phyloP scores from a whole-genome alignment of 345 rosid genomes.

The Ceriops zippeliana region DNA sequence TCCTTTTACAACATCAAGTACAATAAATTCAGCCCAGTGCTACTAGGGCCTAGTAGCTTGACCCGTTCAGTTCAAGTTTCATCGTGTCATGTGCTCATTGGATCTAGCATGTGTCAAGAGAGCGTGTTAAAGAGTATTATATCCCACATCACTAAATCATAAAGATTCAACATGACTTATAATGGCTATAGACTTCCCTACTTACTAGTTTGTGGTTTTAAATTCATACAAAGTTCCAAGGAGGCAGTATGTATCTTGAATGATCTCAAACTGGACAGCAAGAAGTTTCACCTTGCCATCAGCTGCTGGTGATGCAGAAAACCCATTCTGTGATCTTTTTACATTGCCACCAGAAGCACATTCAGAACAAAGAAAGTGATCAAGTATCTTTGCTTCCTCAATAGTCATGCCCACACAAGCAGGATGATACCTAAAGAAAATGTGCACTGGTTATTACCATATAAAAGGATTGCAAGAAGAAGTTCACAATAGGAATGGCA shows the following conservation, averaged over 20 bases:
- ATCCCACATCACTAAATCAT: no score
- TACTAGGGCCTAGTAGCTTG: no score
- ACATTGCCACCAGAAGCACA: constrained; percentile 56
- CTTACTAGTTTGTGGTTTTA: no score
- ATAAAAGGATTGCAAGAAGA: neutral
- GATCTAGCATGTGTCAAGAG: no score
- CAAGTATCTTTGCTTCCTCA: constrained; percentile 74
- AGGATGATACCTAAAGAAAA: constrained; percentile 74
- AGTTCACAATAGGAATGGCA: neutral
- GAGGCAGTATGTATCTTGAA: neutral
- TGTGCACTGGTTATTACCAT: neutral
- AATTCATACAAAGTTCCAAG: no score
- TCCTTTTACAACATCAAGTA: no score
- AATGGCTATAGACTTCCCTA: no score
- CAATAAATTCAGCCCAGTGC: no score
- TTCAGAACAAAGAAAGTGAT: constrained; percentile 68
- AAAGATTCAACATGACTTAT: no score
- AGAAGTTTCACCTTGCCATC: constrained; percentile 46
- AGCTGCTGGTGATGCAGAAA: constrained; percentile 42
- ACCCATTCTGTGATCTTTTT: constrained; percentile 66
- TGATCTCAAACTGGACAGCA: constrained; percentile 8
- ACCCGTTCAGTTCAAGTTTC: no score
- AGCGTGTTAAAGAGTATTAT: no score
- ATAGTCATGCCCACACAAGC: constrained; percentile 79
- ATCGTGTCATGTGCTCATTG: no score